Conservation (phyloP, 805 yeast species). For the Tetrapisispora iriomotensis region DNA sequence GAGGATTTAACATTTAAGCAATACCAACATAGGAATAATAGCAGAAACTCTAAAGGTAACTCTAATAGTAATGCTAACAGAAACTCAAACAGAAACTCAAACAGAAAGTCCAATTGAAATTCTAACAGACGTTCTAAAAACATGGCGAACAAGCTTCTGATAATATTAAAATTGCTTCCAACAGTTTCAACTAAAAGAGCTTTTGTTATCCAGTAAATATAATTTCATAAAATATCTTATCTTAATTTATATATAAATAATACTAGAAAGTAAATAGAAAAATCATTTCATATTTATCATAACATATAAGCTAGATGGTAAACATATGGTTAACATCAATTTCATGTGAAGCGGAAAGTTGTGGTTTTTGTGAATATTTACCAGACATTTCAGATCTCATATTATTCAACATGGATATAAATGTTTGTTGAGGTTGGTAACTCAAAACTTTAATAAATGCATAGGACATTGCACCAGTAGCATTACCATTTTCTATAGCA, state of each 20-base stretch:
- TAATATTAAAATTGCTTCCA: no score
- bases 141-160: no score
- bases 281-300: neutral
- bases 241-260: no score
- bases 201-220: no score
- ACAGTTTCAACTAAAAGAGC: neutral
- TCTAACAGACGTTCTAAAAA: neutral
- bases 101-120: neutral
- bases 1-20: neutral
- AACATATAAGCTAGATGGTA: slow-evolving; percentile 13
- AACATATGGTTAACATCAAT: slow-evolving; percentile 51
- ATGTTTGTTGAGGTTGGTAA: slow-evolving; percentile 55
- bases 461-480: slow-evolving; percentile 81
- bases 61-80: no score
- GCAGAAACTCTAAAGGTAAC: no score
- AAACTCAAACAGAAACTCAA: neutral
- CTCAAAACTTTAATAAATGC: slow-evolving; percentile 60
- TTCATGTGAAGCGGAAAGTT: slow-evolving; percentile 73
- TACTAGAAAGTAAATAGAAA: no score
- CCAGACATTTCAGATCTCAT: slow-evolving; percentile 53
- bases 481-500: slow-evolving; percentile 57
- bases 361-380: slow-evolving; percentile 76
- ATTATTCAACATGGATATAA: slow-evolving; percentile 56
- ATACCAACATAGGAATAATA: neutral
- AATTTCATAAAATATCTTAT: neutral